phyloP scores from a whole-genome alignment of 2,329 filamentous ascomycete species.

The Aspergillus felis region DNA sequence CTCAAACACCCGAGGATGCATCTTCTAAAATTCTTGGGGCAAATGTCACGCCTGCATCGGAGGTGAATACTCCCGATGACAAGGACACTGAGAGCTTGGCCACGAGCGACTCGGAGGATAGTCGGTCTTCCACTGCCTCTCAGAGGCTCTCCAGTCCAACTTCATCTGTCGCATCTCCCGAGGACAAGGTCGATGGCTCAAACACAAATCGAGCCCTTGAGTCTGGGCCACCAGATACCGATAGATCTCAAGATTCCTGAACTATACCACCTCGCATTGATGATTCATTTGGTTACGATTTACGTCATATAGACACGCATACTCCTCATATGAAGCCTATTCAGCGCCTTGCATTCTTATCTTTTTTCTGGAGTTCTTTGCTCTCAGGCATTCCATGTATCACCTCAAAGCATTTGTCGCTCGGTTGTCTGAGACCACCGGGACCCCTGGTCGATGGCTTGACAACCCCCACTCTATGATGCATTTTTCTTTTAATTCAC shows the following conservation, averaged over 20 bases:
- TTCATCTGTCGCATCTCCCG: slow-evolving; percentile 5
- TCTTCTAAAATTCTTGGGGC: not conserved
- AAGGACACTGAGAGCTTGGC: slow-evolving; percentile 2
- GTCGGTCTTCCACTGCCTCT: slow-evolving; percentile 4
- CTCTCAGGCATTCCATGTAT: not conserved
- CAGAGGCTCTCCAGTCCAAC: slow-evolving; percentile 5
- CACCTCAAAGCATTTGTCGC: not conserved
- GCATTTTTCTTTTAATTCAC: not conserved
- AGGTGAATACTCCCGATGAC: not conserved
- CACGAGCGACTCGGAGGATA: slow-evolving; percentile 4
- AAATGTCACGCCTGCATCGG: not conserved
- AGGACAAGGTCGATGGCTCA: slow-evolving; percentile 1
- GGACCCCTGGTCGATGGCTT: not conserved
- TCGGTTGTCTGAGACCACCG: not conserved
- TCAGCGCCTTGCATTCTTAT: not conserved
- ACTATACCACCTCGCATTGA: slow-evolving; percentile 6
- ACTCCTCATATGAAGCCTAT: not conserved
- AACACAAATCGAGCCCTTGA: slow-evolving; percentile 5
- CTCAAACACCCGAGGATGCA: slow-evolving; percentile 2
- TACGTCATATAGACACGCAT: slow-evolving; percentile 14
- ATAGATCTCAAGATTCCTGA: slow-evolving; percentile 5
- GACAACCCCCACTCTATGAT: not conserved
- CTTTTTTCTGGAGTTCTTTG: not conserved
- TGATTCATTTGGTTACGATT: slow-evolving; percentile 8
- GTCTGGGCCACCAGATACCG: slow-evolving; percentile 3